Evolutionary conservation across 306 rosid species (phyloP).

Genomic region (Glycine latifolia): DNA sequence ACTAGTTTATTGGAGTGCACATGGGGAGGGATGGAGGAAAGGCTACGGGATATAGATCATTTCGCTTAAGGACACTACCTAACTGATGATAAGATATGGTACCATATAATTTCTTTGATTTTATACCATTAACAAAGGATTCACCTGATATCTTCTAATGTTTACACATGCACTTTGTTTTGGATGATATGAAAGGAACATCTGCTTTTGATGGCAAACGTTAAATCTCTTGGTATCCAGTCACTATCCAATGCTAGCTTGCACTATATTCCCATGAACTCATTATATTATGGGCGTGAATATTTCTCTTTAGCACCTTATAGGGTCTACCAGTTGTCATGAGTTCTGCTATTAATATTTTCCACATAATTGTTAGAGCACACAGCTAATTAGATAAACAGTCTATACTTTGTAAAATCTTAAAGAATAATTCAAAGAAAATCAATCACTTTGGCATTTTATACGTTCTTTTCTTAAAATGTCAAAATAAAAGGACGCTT

Average conservation of each 20-base stretch:
- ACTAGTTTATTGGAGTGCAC: conserved; percentile 60
- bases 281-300: conserved; percentile 31
- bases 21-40: conserved; percentile 61
- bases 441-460: conserved; percentile 7
- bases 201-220: conserved; percentile 46
- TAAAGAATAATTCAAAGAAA: conserved; percentile 3
- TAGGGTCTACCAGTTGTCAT: conserved; percentile 43
- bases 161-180: conserved; percentile 35
- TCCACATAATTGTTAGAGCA: conserved; percentile 1
- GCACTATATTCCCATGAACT: conserved; percentile 55
- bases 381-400: conserved; percentile 14
- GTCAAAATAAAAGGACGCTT: conserved; percentile 13
- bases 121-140: conserved; percentile 47
- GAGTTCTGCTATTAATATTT: conserved; percentile 12
- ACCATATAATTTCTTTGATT: conserved; percentile 52
- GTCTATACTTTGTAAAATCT: conserved; percentile 25
- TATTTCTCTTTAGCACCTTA: conserved; percentile 15
- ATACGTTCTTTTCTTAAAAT: background rate
- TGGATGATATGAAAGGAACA: conserved; percentile 51
- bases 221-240: conserved; percentile 59
- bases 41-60: conserved; percentile 40
- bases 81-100: conserved; percentile 73
- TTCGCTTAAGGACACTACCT: conserved; percentile 64
- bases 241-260: conserved; percentile 55
- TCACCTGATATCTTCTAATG: conserved; percentile 43